Percentiles rank a stretch among this genome's conserved stretches.
These are phyloP conservation scores for Venturia nashicola DNA, from an alignment of 2,329 filamentous ascomycete genomes.

Conservation along the genomic window DNA sequence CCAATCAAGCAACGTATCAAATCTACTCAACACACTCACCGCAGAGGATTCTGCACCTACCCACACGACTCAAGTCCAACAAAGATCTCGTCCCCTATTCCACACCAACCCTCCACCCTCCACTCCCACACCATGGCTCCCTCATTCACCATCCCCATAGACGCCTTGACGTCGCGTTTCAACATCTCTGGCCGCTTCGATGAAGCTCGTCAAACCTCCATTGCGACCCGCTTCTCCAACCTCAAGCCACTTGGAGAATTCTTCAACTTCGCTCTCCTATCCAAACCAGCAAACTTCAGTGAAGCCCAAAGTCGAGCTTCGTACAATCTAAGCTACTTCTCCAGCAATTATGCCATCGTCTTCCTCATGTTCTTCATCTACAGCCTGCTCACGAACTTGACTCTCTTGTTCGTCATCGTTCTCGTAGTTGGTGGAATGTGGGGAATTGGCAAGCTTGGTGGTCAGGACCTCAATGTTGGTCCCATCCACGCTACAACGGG, in stretches of 20 bases:
- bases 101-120: not conserved
- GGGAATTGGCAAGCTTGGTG: constrained; percentile 80
- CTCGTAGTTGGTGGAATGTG: constrained; percentile 79
- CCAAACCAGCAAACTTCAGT: constrained; percentile 82
- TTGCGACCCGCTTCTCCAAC: constrained; percentile 80
- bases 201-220: constrained; percentile 64
- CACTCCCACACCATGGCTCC: constrained; percentile 4
- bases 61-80: constrained; percentile 3
- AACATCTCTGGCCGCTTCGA: constrained; percentile 79
- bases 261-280: constrained; percentile 87
- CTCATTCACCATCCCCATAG: constrained; percentile 75
- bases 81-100: not conserved
- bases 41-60: constrained; percentile 1
- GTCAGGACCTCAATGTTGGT: constrained; percentile 78
- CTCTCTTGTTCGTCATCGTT: constrained; percentile 84
- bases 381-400: constrained; percentile 75
- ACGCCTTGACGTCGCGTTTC: constrained; percentile 80
- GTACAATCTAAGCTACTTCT: constrained; percentile 96
- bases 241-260: constrained; percentile 86
- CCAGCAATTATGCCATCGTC: constrained; percentile 92
- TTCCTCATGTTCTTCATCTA: constrained; percentile 96
- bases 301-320: constrained; percentile 88
- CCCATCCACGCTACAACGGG: constrained; percentile 73
- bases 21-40: not conserved
- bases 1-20: constrained; percentile 2